Percentiles rank a stretch among this genome's conserved stretches.
Evolutionary conservation across 306 rosid species (phyloP).

Genomic region (Glycine soja): DNA sequence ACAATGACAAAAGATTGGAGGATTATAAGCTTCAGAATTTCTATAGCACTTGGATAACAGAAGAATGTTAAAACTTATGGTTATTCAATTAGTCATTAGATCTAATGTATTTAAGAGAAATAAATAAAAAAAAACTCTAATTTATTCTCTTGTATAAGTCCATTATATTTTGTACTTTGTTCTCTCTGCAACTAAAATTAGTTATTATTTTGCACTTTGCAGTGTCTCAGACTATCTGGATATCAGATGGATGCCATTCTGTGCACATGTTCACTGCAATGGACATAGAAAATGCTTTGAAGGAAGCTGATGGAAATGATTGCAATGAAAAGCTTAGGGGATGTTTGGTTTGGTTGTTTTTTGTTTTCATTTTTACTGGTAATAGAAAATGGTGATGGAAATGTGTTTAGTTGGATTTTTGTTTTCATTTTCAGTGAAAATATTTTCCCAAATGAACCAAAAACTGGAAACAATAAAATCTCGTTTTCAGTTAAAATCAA

Average conservation of each 20-base stretch:
- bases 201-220: constrained; percentile 43
- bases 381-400: too few species aligned
- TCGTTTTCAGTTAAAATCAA: too few species aligned
- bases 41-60: constrained; percentile 21
- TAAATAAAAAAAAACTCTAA: not conserved
- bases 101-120: not conserved
- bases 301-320: constrained; percentile 57
- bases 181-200: constrained; percentile 39
- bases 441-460: too few species aligned
- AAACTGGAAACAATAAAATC: too few species aligned
- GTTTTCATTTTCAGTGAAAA: too few species aligned
- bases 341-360: too few species aligned
- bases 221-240: constrained; percentile 85
- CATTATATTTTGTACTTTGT: constrained; percentile 13
- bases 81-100: constrained; percentile 12
- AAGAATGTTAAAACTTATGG: constrained; percentile 14
- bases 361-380: too few species aligned
- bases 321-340: constrained; percentile 61
- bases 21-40: not conserved
- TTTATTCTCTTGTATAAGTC: constrained; percentile 35
- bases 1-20: constrained; percentile 1
- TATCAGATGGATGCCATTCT: constrained; percentile 79
- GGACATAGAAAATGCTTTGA: constrained; percentile 60
- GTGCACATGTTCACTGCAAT: constrained; percentile 64
- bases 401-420: too few species aligned